Percentiles rank a stretch among this genome's conserved stretches.
These are phyloP conservation scores for Fusarium keratoplasticum DNA, from an alignment of 2,329 filamentous ascomycete genomes.

Conservation along the genomic window DNA sequence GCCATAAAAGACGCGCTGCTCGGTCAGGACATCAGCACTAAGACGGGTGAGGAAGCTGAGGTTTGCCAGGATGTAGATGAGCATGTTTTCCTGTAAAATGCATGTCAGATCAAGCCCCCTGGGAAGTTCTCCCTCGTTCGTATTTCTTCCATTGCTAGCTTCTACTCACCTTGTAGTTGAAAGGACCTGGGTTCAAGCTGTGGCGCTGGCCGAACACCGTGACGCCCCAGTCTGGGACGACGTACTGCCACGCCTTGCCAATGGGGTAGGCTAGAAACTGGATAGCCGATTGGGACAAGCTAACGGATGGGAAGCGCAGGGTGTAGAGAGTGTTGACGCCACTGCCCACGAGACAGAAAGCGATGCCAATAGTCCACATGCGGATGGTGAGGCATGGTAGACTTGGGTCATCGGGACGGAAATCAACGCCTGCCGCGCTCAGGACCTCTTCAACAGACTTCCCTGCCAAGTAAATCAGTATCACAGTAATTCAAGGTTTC, in stretches of 20 bases:
- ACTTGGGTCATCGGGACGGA: slow-evolving; percentile 42
- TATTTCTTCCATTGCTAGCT: not conserved
- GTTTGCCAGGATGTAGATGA: slow-evolving; percentile 68
- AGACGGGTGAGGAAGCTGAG: slow-evolving; percentile 57
- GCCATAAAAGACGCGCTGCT: slow-evolving; percentile 56
- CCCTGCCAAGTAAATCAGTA: not conserved
- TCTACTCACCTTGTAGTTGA: slow-evolving; percentile 47
- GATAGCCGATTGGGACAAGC: slow-evolving; percentile 49
- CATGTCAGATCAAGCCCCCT: not conserved
- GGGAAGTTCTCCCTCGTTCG: not conserved
- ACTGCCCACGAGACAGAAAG: slow-evolving; percentile 52
- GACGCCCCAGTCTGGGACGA: slow-evolving; percentile 47
- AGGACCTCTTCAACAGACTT: slow-evolving; percentile 42
- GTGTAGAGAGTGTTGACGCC: slow-evolving; percentile 56
- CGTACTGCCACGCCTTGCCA: slow-evolving; percentile 53
- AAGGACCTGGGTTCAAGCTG: slow-evolving; percentile 55
- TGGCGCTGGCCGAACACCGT: slow-evolving; percentile 39
- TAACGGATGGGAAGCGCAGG: slow-evolving; percentile 50
- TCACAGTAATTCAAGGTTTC: not conserved
- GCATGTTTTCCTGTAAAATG: slow-evolving; percentile 58
- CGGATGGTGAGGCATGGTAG: slow-evolving; percentile 52
- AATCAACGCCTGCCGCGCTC: slow-evolving; percentile 46
- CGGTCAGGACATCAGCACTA: slow-evolving; percentile 50
- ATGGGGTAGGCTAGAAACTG: slow-evolving; percentile 59
- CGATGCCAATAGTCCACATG: slow-evolving; percentile 54